A percentile compares a stretch with the other conserved stretches of the same genome.
These are phyloP conservation scores for Thelonectria olida DNA, from an alignment of 2,329 filamentous ascomycete species.

Conservation along the genomic window DNA sequence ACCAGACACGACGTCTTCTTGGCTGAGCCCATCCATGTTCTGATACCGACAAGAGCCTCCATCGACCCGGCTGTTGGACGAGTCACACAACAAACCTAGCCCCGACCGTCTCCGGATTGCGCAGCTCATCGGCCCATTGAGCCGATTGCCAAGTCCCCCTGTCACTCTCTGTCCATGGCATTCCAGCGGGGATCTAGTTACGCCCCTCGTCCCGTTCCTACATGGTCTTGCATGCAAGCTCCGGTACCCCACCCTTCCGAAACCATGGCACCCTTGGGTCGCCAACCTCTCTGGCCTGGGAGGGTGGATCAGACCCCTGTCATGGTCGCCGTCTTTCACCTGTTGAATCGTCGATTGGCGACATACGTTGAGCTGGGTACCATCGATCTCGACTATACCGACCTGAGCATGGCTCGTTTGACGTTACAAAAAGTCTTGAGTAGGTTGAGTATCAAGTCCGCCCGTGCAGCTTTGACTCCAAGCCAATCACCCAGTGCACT, in stretches of 20 bases:
- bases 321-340: constrained; percentile 23
- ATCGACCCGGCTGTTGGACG: constrained; percentile 15
- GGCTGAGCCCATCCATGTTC: background rate
- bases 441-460: background rate
- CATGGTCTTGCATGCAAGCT: constrained; percentile 20
- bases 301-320: constrained; percentile 12
- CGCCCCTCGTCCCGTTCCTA: constrained; percentile 22
- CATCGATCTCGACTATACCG: constrained; percentile 32
- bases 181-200: constrained; percentile 33
- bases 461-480: constrained; percentile 10
- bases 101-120: constrained; percentile 24
- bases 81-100: constrained; percentile 20
- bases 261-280: constrained; percentile 27
- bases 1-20: background rate
- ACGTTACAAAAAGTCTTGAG: constrained; percentile 24
- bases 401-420: constrained; percentile 31
- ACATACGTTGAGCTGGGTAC: constrained; percentile 19
- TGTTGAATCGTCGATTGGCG: constrained; percentile 39
- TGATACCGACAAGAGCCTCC: background rate
- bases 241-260: constrained; percentile 27
- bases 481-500: background rate
- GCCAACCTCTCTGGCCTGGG: background rate
- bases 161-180: constrained; percentile 16
- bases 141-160: constrained; percentile 34
- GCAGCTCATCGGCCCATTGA: constrained; percentile 35